Conservation (phyloP, 73 alveolate genomes). For the Tetrahymena malaccensis region DNA sequence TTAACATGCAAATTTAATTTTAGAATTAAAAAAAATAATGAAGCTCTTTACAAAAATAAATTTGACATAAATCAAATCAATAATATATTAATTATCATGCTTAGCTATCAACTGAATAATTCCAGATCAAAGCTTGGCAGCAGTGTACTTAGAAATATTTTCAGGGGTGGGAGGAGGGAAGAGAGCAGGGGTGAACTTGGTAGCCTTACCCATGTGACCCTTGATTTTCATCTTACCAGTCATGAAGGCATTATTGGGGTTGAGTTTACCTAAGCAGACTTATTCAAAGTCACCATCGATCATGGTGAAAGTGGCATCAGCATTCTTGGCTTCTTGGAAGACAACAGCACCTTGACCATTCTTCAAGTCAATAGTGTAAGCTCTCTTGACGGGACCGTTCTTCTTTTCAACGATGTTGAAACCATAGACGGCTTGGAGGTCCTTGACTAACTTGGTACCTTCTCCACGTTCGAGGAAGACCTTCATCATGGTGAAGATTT, state of each 20-base stretch:
- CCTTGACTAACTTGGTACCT: slow-evolving; percentile 54
- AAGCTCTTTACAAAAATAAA: not conserved
- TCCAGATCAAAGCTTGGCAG: slow-evolving; percentile 51
- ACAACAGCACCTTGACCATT: slow-evolving; percentile 52
- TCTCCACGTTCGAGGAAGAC: slow-evolving; percentile 47
- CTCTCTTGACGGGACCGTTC: slow-evolving; percentile 57
- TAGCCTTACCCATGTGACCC: slow-evolving; percentile 82
- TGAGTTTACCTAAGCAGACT: slow-evolving; percentile 69
- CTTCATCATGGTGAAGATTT: slow-evolving; percentile 5
- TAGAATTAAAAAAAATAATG: too few species aligned
- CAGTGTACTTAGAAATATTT: slow-evolving; percentile 50
- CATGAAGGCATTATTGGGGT: slow-evolving; percentile 78
- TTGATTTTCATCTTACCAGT: slow-evolving; percentile 79
- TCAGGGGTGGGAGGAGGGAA: slow-evolving; percentile 78
- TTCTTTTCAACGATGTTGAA: slow-evolving; percentile 51
- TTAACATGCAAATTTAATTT: not conserved
- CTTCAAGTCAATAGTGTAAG: slow-evolving; percentile 63
- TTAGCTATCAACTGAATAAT: not conserved
- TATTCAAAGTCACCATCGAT: slow-evolving; percentile 68
- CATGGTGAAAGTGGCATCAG: slow-evolving; percentile 79
- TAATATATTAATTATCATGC: not conserved
- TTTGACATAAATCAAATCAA: not conserved
- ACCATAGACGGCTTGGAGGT: slow-evolving; percentile 52
- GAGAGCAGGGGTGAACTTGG: slow-evolving; percentile 65
- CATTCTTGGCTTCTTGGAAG: slow-evolving; percentile 40